Evolutionary conservation across 495 filamentous ascomycete genomes (phyloP), one percentile per base, ranked within the genome.

Genomic region (Hypoxylon cercidicola): DNA sequence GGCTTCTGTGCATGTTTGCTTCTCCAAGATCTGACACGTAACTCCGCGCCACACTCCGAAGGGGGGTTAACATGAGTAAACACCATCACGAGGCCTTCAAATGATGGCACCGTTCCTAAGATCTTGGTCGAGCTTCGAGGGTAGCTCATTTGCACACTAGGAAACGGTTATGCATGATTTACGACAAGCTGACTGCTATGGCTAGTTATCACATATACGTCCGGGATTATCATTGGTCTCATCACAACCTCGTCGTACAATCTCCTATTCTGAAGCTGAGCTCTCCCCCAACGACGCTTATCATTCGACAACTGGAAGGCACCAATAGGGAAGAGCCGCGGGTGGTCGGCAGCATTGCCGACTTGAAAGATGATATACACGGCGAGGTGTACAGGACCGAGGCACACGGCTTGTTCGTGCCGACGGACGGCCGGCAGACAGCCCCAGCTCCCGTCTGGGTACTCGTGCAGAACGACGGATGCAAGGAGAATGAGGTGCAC

Each of bases 341-440:
- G 18, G 54, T 62, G n/a, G 12, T 70, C 1, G 13, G 30, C 4
- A 37, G 20, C 28, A 18, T 32, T 18, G 12, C 45, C 15, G 59
- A 50, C 6, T 51, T 72, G 34, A 56, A 8, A 40, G 66, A 69
- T 13, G 62, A 66, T 43, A 63, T 59, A 5, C 15, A 40, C 13
- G 28, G 44, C 6, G 52, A 32, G 3, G 55, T 20, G 5, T 70
- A 70, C 34, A 41, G 35, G 32, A 16, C 52, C 6, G 62, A 68
- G 35, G 69, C 69, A 19, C 69, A 78, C 39, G 62, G 60, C n/a
- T 71, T 77, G 11, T 64, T 68, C 61, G 47, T 77, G 25, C 55
- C 56, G n/a, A 35, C 46, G 16, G 44, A 65, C n/a, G 30, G 8
- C 28, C 19, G 13, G 49, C 63, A 19, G 45, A 34, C 0, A 5